Base-by-base conservation (phyloP, 805 yeast genomes). In the Brettanomyces naardenensis region DNA sequence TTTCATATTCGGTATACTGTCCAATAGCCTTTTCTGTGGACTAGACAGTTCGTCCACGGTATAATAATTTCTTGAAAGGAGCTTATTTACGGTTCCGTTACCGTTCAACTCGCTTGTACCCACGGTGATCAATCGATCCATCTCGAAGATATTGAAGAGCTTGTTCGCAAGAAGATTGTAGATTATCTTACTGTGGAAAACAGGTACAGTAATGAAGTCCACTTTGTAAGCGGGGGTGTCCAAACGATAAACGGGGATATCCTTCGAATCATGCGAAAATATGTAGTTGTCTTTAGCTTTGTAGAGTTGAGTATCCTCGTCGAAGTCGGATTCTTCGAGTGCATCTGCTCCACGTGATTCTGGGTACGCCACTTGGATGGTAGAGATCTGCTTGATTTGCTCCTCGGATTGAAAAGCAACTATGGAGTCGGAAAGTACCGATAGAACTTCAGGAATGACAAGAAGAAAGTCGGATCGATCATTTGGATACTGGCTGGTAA, bases 251-350 rank as follows among this genome's bases (percentile, higher is more conserved):
- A 51, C 36, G 13, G 44, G 37, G 19, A 51, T 37, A 9, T 22
- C 22, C 19, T 44, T 44, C 18, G 43, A 34, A 35, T 52, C 55
- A 14, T 31, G 15, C 11, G 13, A 13, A 11, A 22, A 21, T 14
- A 17, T 19, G 18, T 15, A 15, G 22, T 17, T 22, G 10, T 20
- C 25, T n/a, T 28, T 19, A 28, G 44, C 34, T n/a, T 38, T 43
- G 50, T 72, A 72, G 34, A 73, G 56, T 46, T 71, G 78, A 41
- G 69, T 73, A 37, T 68, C 71, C 37, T 71, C 76, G 43, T 71
- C 73, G 41, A 54, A 69, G 10, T 46, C 50, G 25, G 13, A 13
- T 13, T 9, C 25, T 4, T 48, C 59, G 5, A 11, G 23, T 22
- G 17, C 11, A 14, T 32, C 31, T 18, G 17, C 5, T 11, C 25